Conservation (phyloP, 768 basidiomycete species). For the Boletus speciosus region DNA sequence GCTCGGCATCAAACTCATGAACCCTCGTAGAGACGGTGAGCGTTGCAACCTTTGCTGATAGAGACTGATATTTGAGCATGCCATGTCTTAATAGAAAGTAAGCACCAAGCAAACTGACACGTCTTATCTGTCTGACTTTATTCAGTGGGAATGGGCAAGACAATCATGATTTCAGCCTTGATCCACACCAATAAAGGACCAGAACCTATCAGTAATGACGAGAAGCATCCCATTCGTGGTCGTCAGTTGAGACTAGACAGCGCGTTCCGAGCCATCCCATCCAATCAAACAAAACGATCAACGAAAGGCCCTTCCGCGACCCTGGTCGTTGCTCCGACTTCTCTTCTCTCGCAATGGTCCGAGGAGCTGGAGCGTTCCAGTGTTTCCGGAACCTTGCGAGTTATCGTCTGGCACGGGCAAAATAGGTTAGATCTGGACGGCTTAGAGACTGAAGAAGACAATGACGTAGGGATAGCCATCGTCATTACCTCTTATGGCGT, state of each 20-base stretch:
- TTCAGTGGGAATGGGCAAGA: slow-evolving; percentile 94
- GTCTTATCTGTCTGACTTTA: slow-evolving; percentile 3
- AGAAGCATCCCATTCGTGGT: slow-evolving; percentile 34
- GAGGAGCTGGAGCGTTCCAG: slow-evolving; percentile 87
- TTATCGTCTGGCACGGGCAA: slow-evolving; percentile 85
- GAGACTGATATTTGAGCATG: slow-evolving; percentile 7
- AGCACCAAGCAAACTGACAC: slow-evolving; percentile 18
- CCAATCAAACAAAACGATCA: slow-evolving; percentile 29
- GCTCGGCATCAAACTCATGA: slow-evolving; percentile 3
- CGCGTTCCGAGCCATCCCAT: slow-evolving; percentile 51
- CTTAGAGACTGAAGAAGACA: slow-evolving; percentile 53
- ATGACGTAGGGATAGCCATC: slow-evolving; percentile 58
- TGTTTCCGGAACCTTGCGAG: slow-evolving; percentile 59
- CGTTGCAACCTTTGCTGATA: neutral
- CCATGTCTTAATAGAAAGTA: slow-evolving; percentile 44
- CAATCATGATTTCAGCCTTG: slow-evolving; percentile 88
- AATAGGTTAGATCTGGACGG: slow-evolving; percentile 73
- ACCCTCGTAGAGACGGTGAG: slow-evolving; percentile 35
- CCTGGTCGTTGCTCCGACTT: slow-evolving; percentile 89
- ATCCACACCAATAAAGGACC: slow-evolving; percentile 72
- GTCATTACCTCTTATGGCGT: slow-evolving; percentile 92
- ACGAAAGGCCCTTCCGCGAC: slow-evolving; percentile 55
- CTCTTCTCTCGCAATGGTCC: slow-evolving; percentile 90
- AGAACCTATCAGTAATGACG: slow-evolving; percentile 35
- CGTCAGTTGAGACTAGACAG: slow-evolving; percentile 62